A percentile compares a stretch with the other conserved stretches of the same genome.
Evolutionary conservation across 257 asterid genomes (phyloP).

Genomic region (Penstemon newberryi): DNA sequence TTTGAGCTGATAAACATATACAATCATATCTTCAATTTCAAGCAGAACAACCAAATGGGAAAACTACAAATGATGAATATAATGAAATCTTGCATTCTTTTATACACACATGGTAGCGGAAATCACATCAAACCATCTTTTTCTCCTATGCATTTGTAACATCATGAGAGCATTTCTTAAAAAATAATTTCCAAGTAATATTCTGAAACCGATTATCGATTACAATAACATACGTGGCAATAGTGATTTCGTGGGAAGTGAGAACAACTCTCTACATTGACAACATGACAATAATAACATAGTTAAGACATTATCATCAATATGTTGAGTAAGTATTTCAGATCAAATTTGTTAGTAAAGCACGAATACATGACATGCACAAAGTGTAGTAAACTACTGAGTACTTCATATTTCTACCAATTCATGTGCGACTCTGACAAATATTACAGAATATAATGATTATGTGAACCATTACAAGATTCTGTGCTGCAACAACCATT

Average conservation of each 20-base stretch:
- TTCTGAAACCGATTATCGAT: not conserved
- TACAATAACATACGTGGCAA: not conserved
- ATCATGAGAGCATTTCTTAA: too few relatives aligned
- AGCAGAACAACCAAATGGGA: not conserved
- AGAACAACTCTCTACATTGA: constrained; percentile 14
- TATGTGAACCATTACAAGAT: not conserved
- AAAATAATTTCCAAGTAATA: not conserved
- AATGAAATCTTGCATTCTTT: not conserved
- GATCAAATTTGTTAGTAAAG: constrained; percentile 1
- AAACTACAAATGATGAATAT: not conserved
- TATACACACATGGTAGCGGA: not conserved
- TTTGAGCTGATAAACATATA: not conserved
- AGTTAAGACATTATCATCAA: not conserved
- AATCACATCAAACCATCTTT: not conserved
- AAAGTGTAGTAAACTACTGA: not conserved
- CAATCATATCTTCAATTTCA: not conserved
- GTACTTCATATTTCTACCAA: not conserved
- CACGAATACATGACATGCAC: constrained; percentile 12
- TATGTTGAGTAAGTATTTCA: not conserved
- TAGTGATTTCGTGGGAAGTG: not conserved
- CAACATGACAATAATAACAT: not conserved
- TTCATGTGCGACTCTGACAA: not conserved
- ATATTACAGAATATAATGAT: not conserved
- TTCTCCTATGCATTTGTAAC: too few relatives aligned
- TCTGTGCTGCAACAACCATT: not conserved